phyloP scores from a whole-genome alignment of 2,329 filamentous ascomycete species.

The Ramularia endophylla region DNA sequence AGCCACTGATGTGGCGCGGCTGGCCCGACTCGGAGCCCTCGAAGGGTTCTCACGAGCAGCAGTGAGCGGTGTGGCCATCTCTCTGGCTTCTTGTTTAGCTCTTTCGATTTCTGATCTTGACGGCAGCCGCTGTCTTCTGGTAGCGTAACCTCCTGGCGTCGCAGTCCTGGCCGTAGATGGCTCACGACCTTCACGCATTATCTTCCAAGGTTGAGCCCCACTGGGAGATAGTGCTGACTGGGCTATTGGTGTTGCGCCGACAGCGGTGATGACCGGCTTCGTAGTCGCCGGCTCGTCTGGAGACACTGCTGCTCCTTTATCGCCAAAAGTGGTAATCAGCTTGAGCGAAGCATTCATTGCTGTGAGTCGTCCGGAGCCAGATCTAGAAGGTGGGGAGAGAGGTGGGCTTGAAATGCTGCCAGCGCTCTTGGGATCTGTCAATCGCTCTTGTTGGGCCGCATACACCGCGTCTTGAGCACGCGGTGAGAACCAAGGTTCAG shows the following conservation, averaged over 20 bases:
- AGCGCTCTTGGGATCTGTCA: constrained; percentile 36
- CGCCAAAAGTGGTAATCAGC: constrained; percentile 83
- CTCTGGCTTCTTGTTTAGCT: constrained; percentile 53
- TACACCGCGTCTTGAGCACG: constrained; percentile 59
- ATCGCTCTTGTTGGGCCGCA: constrained; percentile 47
- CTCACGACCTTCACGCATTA: constrained; percentile 33
- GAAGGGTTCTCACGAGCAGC: constrained; percentile 52
- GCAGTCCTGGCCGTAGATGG: constrained; percentile 50
- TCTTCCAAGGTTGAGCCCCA: constrained; percentile 40
- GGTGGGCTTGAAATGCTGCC: constrained; percentile 60
- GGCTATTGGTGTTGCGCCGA: constrained; percentile 79
- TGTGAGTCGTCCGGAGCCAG: constrained; percentile 47
- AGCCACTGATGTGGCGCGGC: constrained; percentile 19
- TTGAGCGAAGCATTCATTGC: constrained; percentile 80
- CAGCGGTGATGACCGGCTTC: too few species aligned
- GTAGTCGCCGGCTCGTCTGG: constrained; percentile 21
- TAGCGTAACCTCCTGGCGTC: constrained; percentile 54
- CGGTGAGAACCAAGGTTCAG: constrained; percentile 83
- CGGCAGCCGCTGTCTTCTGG: constrained; percentile 56
- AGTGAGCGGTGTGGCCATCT: constrained; percentile 52
- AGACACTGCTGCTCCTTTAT: constrained; percentile 57
- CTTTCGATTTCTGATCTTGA: constrained; percentile 47
- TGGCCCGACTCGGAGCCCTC: constrained; percentile 6
- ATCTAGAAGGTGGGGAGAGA: constrained; percentile 64
- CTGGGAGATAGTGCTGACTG: constrained; percentile 62